Evolutionary conservation across 2,329 filamentous ascomycete species (phyloP), one percentile per base, ranked within the genome.

Genomic region (Microsporum canis): DNA sequence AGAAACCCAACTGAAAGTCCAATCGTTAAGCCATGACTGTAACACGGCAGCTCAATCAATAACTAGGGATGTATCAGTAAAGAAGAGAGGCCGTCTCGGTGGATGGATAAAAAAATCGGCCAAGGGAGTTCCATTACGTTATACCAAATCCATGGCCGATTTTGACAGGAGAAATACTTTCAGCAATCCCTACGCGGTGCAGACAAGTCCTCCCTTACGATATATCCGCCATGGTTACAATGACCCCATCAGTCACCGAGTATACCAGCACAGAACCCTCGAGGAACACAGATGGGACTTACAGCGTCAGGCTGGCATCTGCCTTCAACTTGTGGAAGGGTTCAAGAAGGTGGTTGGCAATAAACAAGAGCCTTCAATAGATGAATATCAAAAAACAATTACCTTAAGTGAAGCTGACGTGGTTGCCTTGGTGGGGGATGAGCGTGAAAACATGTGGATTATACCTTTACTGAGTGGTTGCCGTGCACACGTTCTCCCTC

Each of bases 371-470:
- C 51, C 7, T 39, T 33, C 55, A 57, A 17, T 33, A 5, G 65
- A 62, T 38, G 65, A 62, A 12, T 66, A 63, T 51, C 66, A 69
- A 31, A 71, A 71, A 63, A 69, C 71, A 56, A 61, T 76, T 14
- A 58, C 69, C 33, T 41, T 76, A 3, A 68, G 71, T 1, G 73
- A 76, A 59, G 69, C 71, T 58, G 73, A 70, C 0, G 64, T 76
- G 31, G 71, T 69, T 0, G 57, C 69, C 7, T 61, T 77, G 47
- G 64, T 68, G 12, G 75, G 75, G 4, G 65, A 68, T 2, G 65
- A 67, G 61, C 62, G 64, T 39, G 75, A 77, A 62, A 77, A 76
- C 61, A 67, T 75, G 5, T 76, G 70, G 69, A 69, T 69, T 60
- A 64, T 72, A 5, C 62, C 65, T 7, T 60, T 75, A 14, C 69